Percentiles rank a stretch among this genome's conserved stretches.
Evolutionary conservation across 352 stramenopile genomes (phyloP).

Genomic region (Phytophthora fragariaefolia): DNA sequence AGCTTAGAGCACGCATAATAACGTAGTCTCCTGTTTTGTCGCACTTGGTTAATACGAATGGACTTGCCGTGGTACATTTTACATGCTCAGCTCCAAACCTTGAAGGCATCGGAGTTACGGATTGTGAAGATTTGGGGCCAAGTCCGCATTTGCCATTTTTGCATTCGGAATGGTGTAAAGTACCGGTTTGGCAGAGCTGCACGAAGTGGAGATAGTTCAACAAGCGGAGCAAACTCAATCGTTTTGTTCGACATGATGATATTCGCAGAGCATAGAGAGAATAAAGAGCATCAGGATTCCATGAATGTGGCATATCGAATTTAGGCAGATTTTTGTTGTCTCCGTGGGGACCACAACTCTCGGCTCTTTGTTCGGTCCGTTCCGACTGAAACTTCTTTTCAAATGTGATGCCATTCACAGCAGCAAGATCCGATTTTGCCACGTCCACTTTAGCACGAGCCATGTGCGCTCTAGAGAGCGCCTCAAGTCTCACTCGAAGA

Average conservation of each 20-base stretch:
- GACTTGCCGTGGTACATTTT: background rate
- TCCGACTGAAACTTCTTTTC: background rate
- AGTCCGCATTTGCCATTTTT: background rate
- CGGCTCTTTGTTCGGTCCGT: background rate
- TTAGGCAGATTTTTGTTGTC: no score
- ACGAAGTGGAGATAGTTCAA: constrained; percentile 65
- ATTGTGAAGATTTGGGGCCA: background rate
- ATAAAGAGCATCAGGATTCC: constrained; percentile 42
- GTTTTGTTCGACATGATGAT: constrained; percentile 45
- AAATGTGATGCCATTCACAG: background rate
- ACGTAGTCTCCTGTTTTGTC: constrained; percentile 34
- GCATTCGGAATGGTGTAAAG: background rate
- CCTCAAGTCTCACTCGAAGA: constrained; percentile 41
- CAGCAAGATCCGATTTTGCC: background rate
- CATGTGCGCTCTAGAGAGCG: constrained; percentile 43
- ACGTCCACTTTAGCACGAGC: constrained; percentile 47
- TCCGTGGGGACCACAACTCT: background rate
- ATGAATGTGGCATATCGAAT: background rate
- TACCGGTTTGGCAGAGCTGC: constrained; percentile 11
- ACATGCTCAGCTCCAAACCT: background rate
- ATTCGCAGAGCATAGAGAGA: constrained; percentile 51
- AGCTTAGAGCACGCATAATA: constrained; percentile 6
- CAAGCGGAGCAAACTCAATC: constrained; percentile 47
- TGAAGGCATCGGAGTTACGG: background rate
- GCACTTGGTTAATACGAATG: constrained; percentile 26